A percentile compares a stretch with the other conserved stretches of the same genome.
Evolutionary conservation across 2,329 filamentous ascomycete species (phyloP).

Genomic region (Trichoderma gracile): DNA sequence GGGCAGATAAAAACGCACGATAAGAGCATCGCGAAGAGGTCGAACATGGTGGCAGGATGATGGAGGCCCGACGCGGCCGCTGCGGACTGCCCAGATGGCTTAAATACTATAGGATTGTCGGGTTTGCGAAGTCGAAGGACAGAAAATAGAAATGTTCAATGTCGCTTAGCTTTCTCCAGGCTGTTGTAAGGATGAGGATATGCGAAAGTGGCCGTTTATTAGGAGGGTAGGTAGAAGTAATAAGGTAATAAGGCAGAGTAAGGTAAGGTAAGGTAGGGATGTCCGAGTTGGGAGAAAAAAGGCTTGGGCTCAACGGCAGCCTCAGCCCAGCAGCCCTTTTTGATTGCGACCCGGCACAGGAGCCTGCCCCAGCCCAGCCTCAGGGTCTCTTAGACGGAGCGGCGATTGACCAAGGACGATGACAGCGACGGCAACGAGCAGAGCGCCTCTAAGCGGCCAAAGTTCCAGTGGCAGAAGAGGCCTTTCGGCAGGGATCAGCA

Average conservation of each 20-base stretch:
- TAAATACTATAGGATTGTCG: not conserved
- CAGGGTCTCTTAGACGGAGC: not conserved
- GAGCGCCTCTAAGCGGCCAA: conserved; percentile 1
- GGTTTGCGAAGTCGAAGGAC: not conserved
- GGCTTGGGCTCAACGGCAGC: conserved; percentile 1
- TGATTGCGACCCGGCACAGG: conserved; percentile 3
- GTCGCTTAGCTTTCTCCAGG: not conserved
- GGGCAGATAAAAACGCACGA: conserved; percentile 58
- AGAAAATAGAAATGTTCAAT: not conserved
- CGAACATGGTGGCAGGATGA: conserved; percentile 61
- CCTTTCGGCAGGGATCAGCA: conserved; percentile 12
- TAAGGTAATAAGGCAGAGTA: not conserved
- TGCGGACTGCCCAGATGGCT: conserved; percentile 30
- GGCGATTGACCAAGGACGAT: not conserved
- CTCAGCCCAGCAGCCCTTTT: conserved; percentile 11
- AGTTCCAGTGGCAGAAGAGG: not conserved
- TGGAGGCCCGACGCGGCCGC: conserved; percentile 31
- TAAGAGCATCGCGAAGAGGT: conserved; percentile 73
- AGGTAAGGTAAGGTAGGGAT: not conserved
- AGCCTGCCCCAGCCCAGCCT: not conserved
- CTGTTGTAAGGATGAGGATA: not conserved
- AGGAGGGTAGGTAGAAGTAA: not conserved
- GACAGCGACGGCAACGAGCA: not conserved
- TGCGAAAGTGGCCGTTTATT: conserved; percentile 11
- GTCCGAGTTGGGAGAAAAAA: not conserved